Evolutionary conservation across 2,329 filamentous ascomycete species (phyloP).

Genomic region (Daldinia sp.): DNA sequence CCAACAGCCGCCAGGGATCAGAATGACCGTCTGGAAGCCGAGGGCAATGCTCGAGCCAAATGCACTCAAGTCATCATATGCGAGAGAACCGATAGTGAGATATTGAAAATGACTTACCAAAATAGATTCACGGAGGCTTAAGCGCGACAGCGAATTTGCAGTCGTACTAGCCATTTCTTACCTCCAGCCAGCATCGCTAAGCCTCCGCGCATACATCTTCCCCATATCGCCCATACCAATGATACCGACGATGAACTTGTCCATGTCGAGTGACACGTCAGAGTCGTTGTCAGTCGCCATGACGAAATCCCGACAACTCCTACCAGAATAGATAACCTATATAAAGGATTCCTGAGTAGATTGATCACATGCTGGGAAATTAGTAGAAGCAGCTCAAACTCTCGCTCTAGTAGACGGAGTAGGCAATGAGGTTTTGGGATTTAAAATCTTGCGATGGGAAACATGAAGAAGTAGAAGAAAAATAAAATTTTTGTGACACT

Average conservation of each 20-base stretch:
- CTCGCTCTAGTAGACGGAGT: neutral
- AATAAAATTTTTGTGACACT: conserved; percentile 24
- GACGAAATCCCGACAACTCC: conserved; percentile 3
- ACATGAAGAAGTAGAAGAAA: conserved; percentile 1
- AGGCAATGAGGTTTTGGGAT: neutral
- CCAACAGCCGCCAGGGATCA: conserved; percentile 70
- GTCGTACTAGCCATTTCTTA: conserved; percentile 58
- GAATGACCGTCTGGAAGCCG: conserved; percentile 73
- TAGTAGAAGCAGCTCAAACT: neutral
- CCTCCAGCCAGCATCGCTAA: conserved; percentile 96
- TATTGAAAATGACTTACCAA: conserved; percentile 49
- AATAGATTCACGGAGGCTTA: conserved; percentile 39
- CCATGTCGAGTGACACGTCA: conserved; percentile 58
- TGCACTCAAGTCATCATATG: conserved; percentile 99
- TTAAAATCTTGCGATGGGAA: conserved; percentile 5
- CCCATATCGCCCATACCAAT: conserved; percentile 99
- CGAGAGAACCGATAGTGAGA: conserved; percentile 40
- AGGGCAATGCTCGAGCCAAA: conserved; percentile 99
- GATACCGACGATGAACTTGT: conserved; percentile 83
- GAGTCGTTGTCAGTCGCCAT: conserved; percentile 40
- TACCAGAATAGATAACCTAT: conserved; percentile 18
- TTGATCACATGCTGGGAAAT: conserved; percentile 38
- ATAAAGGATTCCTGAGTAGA: conserved; percentile 17
- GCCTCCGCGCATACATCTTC: conserved; percentile 92
- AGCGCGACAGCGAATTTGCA: conserved; percentile 13